Base-by-base conservation (phyloP, 441 rosid genomes). In the Mallotus japonicus region DNA sequence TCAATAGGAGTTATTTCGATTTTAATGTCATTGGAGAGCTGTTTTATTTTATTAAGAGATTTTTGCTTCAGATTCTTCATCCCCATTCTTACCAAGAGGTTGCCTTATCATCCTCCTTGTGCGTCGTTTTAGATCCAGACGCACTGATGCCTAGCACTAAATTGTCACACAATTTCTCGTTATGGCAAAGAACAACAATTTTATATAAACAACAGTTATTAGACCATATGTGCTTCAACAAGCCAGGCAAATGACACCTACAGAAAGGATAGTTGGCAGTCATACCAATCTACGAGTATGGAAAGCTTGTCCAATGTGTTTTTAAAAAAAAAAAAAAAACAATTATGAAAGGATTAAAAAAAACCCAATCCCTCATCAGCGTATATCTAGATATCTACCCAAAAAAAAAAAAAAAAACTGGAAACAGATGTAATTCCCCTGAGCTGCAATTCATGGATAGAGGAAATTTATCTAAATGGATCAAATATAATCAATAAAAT, bases 101-200 rank as follows among this genome's bases (percentile, higher is more conserved):
- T 49, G 51, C 51, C 11, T 49, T 49, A 49, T 49, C 13, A 8
- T 49, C 51, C 15, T 62, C 66, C 66, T 3, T n/a, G 51, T n/a
- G 51, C 44, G 17, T 16, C 20, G 19, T 20, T 19, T 7, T 49
- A 49, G 57, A 49, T 49, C 49, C 24, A 65, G 22, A 50, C 28
- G 59, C 42, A 65, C 49, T 47, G 16, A 22, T 50, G 19, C 58
- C 70, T 66, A 50, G 70, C 70, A 24, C 44, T 28, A 67, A 24
- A 8, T 50, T 24, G 50, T 19, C 15, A 9, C 8, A n/a, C 34
- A 47, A 65, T 4, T 47, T 12, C 53, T 12, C 53, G 46, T 16
- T 65, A 16, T 16, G 5, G 10, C 53, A 67, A 67, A 6, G 22
- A 58, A 12, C 16, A 56, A 19, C 22, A 20, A 22, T 58, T 58